phyloP scores from a whole-genome alignment of 306 rosid species.

The Medicago arabica region DNA sequence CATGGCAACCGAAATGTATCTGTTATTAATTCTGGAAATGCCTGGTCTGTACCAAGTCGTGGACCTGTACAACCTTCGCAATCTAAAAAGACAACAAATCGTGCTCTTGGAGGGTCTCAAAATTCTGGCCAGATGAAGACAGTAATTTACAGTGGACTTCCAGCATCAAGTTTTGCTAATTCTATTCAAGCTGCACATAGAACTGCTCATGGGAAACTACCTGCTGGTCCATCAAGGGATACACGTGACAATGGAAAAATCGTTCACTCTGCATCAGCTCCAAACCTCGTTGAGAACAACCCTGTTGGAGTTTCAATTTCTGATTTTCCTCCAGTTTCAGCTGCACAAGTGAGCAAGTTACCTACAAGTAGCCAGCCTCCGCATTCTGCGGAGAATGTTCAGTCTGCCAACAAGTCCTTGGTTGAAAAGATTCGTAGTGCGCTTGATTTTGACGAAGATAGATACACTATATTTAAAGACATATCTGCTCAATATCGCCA shows the following conservation, averaged over 20 bases:
- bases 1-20: slow-evolving; percentile 58
- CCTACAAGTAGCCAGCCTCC: slow-evolving; percentile 58
- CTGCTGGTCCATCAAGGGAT: slow-evolving; percentile 62
- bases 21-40: slow-evolving; percentile 66
- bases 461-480: slow-evolving; percentile 68
- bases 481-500: slow-evolving; percentile 86
- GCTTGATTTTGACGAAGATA: slow-evolving; percentile 84
- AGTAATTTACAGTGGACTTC: slow-evolving; percentile 34
- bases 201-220: slow-evolving; percentile 47
- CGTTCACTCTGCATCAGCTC: slow-evolving; percentile 77
- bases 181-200: slow-evolving; percentile 56
- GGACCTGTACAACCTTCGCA: slow-evolving; percentile 53
- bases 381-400: slow-evolving; percentile 61
- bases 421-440: slow-evolving; percentile 85
- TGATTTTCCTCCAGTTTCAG: slow-evolving; percentile 92
- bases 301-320: slow-evolving; percentile 55
- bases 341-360: slow-evolving; percentile 55
- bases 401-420: slow-evolving; percentile 87
- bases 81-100: slow-evolving; percentile 55
- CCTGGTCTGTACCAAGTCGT: slow-evolving; percentile 76
- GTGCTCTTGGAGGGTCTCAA: slow-evolving; percentile 41
- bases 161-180: slow-evolving; percentile 54
- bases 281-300: slow-evolving; percentile 66
- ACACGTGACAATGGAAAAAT: slow-evolving; percentile 60
- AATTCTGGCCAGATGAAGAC: slow-evolving; percentile 46